Evolutionary conservation across 2,329 filamentous ascomycete species (phyloP), one percentile per base, ranked within the genome.

Genomic region (Nectriaceae sp.): DNA sequence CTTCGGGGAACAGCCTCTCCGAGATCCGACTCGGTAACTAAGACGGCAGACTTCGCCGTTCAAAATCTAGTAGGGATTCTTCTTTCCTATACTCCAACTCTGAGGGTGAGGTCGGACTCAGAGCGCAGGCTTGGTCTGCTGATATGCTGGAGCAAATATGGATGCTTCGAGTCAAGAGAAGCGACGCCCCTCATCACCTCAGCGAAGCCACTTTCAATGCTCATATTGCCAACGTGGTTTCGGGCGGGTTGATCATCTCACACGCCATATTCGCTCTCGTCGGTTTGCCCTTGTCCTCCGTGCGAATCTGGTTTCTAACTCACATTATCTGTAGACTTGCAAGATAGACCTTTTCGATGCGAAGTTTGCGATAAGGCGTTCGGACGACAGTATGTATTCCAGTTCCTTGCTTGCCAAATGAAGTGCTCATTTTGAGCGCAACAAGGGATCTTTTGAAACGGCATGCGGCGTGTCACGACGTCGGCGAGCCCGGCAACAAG

Each of bases 301-400:
- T 40, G 40, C 26, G 15, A 10, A 31, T 8, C 18, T 31, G 26
- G 15, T 31, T 10, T 31, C 10, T 31, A 31, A 10, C 26, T 15
- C 24, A 11, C 19, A 15, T 20, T 15, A 15, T 19, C 11, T 15
- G 15, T 19, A 56, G 54, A 56, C 44, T 41, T 52, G 39, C 54
- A 54, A 37, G 54, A 56, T n/a, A 40, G 54, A n/a, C 54, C 54
- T n/a, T 56, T 56, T 31, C 54, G 50, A 21, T 56, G 54, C 37
- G 46, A 54, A 21, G 47, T 46, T 21, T 56, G 54, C 21, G 50
- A 54, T 42, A 56, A 56, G 36, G 45, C 54, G 4, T 56, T 56
- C 16, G 54, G 54, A 19, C 52, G 54, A 42, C 54, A 48, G 54
- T 56, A 87, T 73, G 3, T 53, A 20, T 16, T 22, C 24, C 21